Evolutionary conservation across 768 basidiomycete species (phyloP), one percentile per base, ranked within the genome.

Genomic region (Coprinopsis strossmayeri): DNA sequence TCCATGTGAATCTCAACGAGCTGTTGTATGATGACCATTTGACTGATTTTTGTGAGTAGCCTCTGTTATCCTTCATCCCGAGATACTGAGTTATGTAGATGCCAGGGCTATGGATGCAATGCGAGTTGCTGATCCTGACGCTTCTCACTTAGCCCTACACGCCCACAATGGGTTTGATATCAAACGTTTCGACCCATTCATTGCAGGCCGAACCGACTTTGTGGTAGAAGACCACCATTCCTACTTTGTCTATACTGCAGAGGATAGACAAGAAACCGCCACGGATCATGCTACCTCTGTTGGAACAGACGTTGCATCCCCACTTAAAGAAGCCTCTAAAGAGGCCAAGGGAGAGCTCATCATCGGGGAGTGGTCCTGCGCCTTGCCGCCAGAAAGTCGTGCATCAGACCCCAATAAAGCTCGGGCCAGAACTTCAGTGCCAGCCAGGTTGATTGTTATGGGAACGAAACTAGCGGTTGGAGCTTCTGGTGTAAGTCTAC

Each of bases 351-450:
- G 67, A 7, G 81, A 81, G 18, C 61, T 93, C 11, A 72, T 92
- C n/a, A 73, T 91, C 2, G 88, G 77, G 20, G 90, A 92, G 59
- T 92, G 82, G 79, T 87, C 84, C n/a, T 87, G 82, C 18, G 84
- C 84, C 0, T 67, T 91, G 52, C 82, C 86, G 46, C 76, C 78
- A 2, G 56, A 77, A 47, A 83, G 84, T 54, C 56, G 84, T 15
- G 61, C 72, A 5, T 7, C 79, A 78, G 50, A 28, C 55, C 18
- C 34, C 2, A 66, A 84, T 57, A 67, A 70, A 12, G 62, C 65
- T 21, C 61, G 59, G 3, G 74, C 78, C 15, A 62, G 46, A 60
- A 70, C 2, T 86, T 85, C 55, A 82, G 84, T 56, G 65, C 64
- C 1, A 72, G 67, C 2, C 84, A 87, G 55, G 69, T 81, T 69